These are phyloP conservation scores for Ocimum tenuiflorum DNA, from an alignment of 257 asterid species.

Conservation along the genomic window DNA sequence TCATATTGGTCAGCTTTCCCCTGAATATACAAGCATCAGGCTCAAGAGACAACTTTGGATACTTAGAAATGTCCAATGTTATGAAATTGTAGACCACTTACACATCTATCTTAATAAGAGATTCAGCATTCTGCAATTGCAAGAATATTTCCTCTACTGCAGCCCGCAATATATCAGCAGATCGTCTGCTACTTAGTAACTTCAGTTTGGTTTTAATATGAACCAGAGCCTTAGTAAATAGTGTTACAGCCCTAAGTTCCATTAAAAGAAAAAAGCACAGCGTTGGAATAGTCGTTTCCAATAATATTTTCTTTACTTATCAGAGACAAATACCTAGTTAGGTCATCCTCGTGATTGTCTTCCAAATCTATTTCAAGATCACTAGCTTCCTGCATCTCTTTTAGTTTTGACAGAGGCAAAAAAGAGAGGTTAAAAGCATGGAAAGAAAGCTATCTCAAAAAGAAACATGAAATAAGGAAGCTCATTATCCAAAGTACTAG, in stretches of 20 bases:
- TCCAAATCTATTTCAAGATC: slow-evolving; percentile 38
- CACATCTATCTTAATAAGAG: slow-evolving; percentile 65
- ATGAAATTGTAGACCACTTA: slow-evolving; percentile 42
- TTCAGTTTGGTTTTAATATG: slow-evolving; percentile 63
- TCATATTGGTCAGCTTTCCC: slow-evolving; percentile 50
- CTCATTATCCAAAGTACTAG: slow-evolving; percentile 9
- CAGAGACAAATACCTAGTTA: slow-evolving; percentile 55
- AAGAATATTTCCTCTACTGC: slow-evolving; percentile 55
- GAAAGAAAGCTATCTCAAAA: neutral
- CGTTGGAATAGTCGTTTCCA: slow-evolving; percentile 8
- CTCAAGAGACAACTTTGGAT: slow-evolving; percentile 19
- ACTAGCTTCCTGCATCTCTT: slow-evolving; percentile 42
- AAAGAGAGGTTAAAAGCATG: slow-evolving; percentile 13
- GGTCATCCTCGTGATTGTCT: slow-evolving; percentile 46
- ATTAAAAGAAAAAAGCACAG: neutral
- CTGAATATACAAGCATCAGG: slow-evolving; percentile 40
- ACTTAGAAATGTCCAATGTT: slow-evolving; percentile 43
- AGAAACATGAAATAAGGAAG: slow-evolving; percentile 16
- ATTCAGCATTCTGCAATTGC: slow-evolving; percentile 58
- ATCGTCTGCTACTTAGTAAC: slow-evolving; percentile 49
- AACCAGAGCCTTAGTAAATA: slow-evolving; percentile 54
- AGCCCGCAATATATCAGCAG: slow-evolving; percentile 66
- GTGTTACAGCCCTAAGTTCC: slow-evolving; percentile 55
- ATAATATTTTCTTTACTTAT: slow-evolving; percentile 14
- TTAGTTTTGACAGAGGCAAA: slow-evolving; percentile 17